phyloP scores from a whole-genome alignment of 2,329 filamentous ascomycete genomes.

The Penicillium sp. region DNA sequence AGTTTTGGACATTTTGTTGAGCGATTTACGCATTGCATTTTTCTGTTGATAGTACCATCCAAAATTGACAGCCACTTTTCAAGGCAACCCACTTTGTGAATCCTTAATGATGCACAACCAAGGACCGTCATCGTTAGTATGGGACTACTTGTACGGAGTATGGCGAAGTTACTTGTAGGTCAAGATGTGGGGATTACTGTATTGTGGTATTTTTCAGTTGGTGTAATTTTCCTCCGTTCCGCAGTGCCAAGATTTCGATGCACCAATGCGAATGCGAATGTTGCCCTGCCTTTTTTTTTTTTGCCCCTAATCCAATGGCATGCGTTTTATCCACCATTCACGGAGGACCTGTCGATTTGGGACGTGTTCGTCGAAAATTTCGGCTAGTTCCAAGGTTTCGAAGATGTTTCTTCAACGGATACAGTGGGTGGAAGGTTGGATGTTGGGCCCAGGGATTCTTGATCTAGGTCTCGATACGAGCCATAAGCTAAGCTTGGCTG shows the following conservation, averaged over 20 bases:
- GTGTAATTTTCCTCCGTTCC: not conserved
- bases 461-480: constrained; percentile 2
- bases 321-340: not conserved
- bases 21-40: not conserved
- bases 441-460: not conserved
- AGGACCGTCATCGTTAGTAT: not conserved
- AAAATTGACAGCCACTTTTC: not conserved
- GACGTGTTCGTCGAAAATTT: not conserved
- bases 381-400: not conserved
- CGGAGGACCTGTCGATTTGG: not conserved
- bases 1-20: not conserved
- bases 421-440: not conserved
- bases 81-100: not conserved
- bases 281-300: not conserved
- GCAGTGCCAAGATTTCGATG: not conserved
- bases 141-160: not conserved
- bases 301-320: not conserved
- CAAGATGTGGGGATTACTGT: not conserved
- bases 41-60: not conserved
- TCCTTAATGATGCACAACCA: not conserved
- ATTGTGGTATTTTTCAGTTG: not conserved
- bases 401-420: not conserved
- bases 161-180: not conserved
- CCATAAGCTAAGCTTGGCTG: constrained; percentile 1
- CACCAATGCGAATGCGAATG: not conserved